These are phyloP conservation scores for cucumber (Cucumis sativus) DNA, from an alignment of 306 rosid species.

Conservation along the genomic window DNA sequence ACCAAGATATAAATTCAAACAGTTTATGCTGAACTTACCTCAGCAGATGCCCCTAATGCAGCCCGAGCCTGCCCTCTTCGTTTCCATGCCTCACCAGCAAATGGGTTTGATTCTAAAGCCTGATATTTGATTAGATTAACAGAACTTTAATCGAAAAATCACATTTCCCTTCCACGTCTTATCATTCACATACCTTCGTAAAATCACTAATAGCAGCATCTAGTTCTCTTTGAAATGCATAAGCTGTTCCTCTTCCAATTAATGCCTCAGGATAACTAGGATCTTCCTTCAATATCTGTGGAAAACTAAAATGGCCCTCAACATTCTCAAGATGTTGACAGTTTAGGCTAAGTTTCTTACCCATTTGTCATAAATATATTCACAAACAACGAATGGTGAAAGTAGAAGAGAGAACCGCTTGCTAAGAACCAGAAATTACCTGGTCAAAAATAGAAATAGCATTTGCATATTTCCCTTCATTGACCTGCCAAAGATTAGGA, in stretches of 20 bases:
- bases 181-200: conserved; percentile 53
- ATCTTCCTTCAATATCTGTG: conserved; percentile 83
- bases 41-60: conserved; percentile 82
- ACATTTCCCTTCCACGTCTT: background rate
- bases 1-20: background rate
- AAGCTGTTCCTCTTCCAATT: conserved; percentile 93
- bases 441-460: conserved; percentile 84
- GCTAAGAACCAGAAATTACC: conserved; percentile 26
- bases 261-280: conserved; percentile 90
- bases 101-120: conserved; percentile 84
- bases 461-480: conserved; percentile 84
- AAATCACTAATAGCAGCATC: conserved; percentile 85
- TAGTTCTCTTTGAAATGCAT: conserved; percentile 86
- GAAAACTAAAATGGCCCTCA: background rate
- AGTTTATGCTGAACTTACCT: conserved; percentile 39
- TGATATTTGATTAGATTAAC: conserved; percentile 21
- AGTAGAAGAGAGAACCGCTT: conserved; percentile 4
- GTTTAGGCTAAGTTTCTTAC: background rate
- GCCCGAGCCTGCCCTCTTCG: conserved; percentile 99
- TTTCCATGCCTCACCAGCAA: conserved; percentile 96
- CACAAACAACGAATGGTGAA: background rate
- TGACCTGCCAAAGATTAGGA: conserved; percentile 49
- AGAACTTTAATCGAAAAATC: background rate
- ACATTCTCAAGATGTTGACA: background rate
- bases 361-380: conserved; percentile 2